Evolutionary conservation across 164 flowering plant species (phyloP).

Genomic region (Sedum album): DNA sequence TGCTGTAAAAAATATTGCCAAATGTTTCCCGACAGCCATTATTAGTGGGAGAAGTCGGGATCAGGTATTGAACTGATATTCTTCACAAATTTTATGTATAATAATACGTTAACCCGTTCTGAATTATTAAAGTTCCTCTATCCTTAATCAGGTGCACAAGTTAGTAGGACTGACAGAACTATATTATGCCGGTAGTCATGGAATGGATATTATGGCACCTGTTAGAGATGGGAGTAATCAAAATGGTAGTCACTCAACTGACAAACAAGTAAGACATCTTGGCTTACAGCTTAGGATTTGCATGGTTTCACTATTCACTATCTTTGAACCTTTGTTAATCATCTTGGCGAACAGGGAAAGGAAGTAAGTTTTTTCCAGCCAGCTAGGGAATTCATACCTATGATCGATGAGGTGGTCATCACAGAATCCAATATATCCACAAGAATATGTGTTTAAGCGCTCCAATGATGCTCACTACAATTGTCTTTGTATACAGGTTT

Average conservation of each 20-base stretch:
- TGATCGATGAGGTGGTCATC: conserved; percentile 3
- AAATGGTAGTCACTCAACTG: conserved; percentile 38
- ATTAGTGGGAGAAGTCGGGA: conserved; percentile 95
- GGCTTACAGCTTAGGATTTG: neutral
- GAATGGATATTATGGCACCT: conserved; percentile 92
- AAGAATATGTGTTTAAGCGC: neutral
- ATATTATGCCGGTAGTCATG: conserved; percentile 99
- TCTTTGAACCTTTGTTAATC: neutral
- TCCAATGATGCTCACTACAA: neutral
- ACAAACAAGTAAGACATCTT: conserved; percentile 36
- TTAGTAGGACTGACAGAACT: conserved; percentile 80
- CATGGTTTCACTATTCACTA: neutral
- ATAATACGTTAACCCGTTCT: neutral
- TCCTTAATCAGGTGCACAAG: conserved; percentile 51
- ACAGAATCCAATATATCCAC: neutral
- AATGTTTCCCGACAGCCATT: conserved; percentile 80
- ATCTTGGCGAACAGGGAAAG: neutral
- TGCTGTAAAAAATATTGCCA: conserved; percentile 59
- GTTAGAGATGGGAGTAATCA: conserved; percentile 20
- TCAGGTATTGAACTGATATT: conserved; percentile 41
- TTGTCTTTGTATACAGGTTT: conserved; percentile 27
- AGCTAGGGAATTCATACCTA: conserved; percentile 8
- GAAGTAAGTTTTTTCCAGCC: conserved; percentile 9
- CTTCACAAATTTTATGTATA: neutral
- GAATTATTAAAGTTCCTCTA: neutral